Conservation (phyloP, 2,329 filamentous ascomycete genomes). For the Cladosporium phlei region DNA sequence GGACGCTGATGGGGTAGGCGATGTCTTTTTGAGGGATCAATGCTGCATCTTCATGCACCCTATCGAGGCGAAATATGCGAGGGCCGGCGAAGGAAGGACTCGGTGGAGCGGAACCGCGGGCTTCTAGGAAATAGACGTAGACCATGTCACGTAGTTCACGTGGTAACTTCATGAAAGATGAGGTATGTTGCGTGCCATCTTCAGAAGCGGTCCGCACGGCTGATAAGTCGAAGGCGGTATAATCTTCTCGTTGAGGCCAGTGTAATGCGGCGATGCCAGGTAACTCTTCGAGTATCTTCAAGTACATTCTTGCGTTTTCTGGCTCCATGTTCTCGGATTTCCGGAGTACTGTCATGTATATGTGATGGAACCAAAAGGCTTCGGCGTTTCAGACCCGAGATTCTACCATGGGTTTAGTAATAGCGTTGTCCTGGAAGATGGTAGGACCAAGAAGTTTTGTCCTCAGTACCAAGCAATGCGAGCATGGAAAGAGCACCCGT, state of each 20-base stretch:
- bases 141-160: slow-evolving; percentile 24
- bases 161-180: slow-evolving; percentile 19
- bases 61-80: slow-evolving; percentile 1
- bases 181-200: no score
- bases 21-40: background rate
- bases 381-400: no score
- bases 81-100: slow-evolving; percentile 13
- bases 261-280: background rate
- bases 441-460: background rate
- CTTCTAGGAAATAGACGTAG: slow-evolving; percentile 14
- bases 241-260: slow-evolving; percentile 3
- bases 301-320: slow-evolving; percentile 1
- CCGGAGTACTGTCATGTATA: background rate
- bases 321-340: background rate
- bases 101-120: slow-evolving; percentile 10
- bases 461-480: background rate
- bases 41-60: no score
- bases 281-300: background rate
- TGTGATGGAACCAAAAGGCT: no score
- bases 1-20: slow-evolving; percentile 2
- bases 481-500: background rate
- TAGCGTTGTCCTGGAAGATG: background rate
- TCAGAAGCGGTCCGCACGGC: no score
- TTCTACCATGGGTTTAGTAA: no score
- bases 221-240: background rate